phyloP scores from a whole-genome alignment of 768 basidiomycete genomes.

The Strobilomyces dryophilus region DNA sequence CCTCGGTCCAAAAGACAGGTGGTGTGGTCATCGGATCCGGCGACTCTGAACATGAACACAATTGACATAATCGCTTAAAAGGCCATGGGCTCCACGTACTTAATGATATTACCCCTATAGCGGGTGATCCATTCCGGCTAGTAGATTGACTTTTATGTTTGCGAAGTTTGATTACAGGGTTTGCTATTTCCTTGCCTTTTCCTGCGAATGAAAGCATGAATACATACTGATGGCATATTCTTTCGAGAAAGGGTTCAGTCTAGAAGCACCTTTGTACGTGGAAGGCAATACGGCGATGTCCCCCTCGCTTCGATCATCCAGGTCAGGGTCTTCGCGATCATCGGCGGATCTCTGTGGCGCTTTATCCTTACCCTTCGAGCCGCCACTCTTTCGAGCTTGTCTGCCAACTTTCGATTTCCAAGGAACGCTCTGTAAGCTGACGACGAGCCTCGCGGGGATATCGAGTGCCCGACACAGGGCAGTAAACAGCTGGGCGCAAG shows the following conservation, averaged over 20 bases:
- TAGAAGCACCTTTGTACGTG: slow-evolving; percentile 33
- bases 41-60: slow-evolving; percentile 18
- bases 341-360: slow-evolving; percentile 18
- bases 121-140: slow-evolving; percentile 35
- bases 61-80: slow-evolving; percentile 24
- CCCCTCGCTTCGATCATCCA: slow-evolving; percentile 36
- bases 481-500: slow-evolving; percentile 88
- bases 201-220: slow-evolving; percentile 31
- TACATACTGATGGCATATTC: neutral
- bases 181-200: slow-evolving; percentile 56
- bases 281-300: slow-evolving; percentile 31
- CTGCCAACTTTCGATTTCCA: slow-evolving; percentile 74
- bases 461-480: slow-evolving; percentile 82
- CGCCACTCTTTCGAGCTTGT: slow-evolving; percentile 36
- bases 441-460: slow-evolving; percentile 83
- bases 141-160: slow-evolving; percentile 49
- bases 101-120: slow-evolving; percentile 9
- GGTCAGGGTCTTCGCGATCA: slow-evolving; percentile 22
- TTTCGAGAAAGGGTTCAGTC: neutral
- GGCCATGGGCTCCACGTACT: slow-evolving; percentile 16
- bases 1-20: slow-evolving; percentile 96
- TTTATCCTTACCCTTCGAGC: slow-evolving; percentile 37
- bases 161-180: slow-evolving; percentile 54
- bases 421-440: slow-evolving; percentile 87
- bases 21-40: slow-evolving; percentile 59